A percentile compares a stretch with the other conserved stretches of the same genome.
Conservation (phyloP, 169 alveolate genomes). For the Eimeria tenella region DNA sequence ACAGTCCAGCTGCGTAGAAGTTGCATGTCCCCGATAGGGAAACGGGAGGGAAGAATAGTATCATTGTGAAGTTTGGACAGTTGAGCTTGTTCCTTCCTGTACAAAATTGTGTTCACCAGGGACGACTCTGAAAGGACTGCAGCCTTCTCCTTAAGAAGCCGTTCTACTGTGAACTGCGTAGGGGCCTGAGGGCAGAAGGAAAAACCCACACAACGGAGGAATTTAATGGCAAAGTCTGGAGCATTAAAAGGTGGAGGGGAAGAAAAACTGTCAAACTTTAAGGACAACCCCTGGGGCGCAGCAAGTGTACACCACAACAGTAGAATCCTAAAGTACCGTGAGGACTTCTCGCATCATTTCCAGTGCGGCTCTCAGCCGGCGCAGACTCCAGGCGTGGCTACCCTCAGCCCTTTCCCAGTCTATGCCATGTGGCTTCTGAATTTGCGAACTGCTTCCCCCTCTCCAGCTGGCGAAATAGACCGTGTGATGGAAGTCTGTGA, state of each 20-base stretch:
- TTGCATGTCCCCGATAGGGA: constrained; percentile 87
- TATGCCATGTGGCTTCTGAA: neutral
- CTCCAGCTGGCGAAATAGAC: constrained; percentile 89
- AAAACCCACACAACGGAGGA: neutral
- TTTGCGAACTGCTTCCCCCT: constrained; percentile 39
- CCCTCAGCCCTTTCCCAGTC: constrained; percentile 7
- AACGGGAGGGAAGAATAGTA: constrained; percentile 86
- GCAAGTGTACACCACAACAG: too few relatives aligned
- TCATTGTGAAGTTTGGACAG: constrained; percentile 88
- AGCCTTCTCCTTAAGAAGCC: constrained; percentile 88
- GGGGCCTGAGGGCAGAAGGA: constrained; percentile 47
- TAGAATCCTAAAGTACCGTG: constrained; percentile 17
- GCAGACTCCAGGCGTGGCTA: constrained; percentile 15
- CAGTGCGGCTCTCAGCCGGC: constrained; percentile 71
- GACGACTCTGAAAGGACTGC: constrained; percentile 91
- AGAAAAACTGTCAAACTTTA: too few relatives aligned
- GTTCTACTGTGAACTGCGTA: constrained; percentile 87
- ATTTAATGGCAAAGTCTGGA: neutral
- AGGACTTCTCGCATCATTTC: constrained; percentile 75
- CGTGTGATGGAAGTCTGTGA: constrained; percentile 92
- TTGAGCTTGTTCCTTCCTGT: constrained; percentile 88
- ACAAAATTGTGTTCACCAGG: constrained; percentile 88
- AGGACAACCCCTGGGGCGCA: too few relatives aligned
- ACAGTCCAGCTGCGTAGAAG: constrained; percentile 80
- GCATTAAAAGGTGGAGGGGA: too few relatives aligned